Conservation (phyloP, 352 stramenopile genomes). For the Globisporangium sylvaticum region DNA sequence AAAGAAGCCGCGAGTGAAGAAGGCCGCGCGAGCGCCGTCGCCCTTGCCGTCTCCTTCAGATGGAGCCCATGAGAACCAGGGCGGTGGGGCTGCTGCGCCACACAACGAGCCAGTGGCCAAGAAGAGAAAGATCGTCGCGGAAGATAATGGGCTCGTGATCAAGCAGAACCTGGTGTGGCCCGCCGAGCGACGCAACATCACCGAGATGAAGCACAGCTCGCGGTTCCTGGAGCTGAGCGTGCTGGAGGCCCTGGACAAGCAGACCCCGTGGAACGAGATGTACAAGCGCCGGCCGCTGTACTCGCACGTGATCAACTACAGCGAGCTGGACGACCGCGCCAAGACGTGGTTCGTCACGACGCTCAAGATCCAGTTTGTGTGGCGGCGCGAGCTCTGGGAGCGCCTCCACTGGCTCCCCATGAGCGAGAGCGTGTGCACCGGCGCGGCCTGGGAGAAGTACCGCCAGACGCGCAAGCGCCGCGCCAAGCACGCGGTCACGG, state of each 20-base stretch:
- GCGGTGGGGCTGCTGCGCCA: neutral
- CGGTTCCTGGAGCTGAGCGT: constrained; percentile 23
- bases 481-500: constrained; percentile 30
- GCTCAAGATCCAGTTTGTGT: constrained; percentile 41
- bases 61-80: neutral
- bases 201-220: constrained; percentile 38
- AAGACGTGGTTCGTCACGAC: constrained; percentile 28
- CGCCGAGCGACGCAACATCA: constrained; percentile 34
- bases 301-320: constrained; percentile 29
- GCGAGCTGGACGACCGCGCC: constrained; percentile 19
- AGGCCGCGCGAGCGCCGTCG: constrained; percentile 1
- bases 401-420: constrained; percentile 44
- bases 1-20: constrained; percentile 14
- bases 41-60: neutral
- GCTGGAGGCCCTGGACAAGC: constrained; percentile 22
- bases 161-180: constrained; percentile 41
- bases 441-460: constrained; percentile 33
- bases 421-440: constrained; percentile 37
- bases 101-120: constrained; percentile 3
- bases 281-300: constrained; percentile 28
- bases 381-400: constrained; percentile 44
- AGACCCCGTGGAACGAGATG: constrained; percentile 40
- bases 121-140: constrained; percentile 12
- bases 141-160: constrained; percentile 18
- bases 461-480: constrained; percentile 36